These are phyloP conservation scores for Telopea speciosissima DNA, from an alignment of 177 flowering plant species.

Conservation along the genomic window DNA sequence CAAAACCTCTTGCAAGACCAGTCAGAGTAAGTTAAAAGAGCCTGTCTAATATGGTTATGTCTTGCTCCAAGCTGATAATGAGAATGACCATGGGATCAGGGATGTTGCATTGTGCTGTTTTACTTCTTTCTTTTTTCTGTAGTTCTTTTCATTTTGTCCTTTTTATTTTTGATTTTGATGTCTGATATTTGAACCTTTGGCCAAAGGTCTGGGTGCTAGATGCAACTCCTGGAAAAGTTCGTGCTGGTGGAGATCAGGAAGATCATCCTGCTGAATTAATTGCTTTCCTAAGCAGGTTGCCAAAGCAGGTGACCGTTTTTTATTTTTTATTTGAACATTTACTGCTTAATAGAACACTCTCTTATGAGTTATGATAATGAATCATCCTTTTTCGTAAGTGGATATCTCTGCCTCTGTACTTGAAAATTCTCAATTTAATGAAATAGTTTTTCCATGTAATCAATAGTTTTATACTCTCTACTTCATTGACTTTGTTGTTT, in stretches of 20 bases:
- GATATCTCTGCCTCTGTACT: background rate
- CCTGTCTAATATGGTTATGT: background rate
- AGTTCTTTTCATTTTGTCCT: constrained; percentile 5
- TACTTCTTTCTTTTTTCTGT: background rate
- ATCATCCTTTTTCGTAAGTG: background rate
- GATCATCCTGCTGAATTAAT: constrained; percentile 93
- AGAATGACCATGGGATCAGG: background rate
- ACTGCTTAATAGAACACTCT: too few relatives aligned
- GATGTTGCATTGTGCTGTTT: background rate
- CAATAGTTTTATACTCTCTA: too few relatives aligned
- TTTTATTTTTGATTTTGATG: background rate
- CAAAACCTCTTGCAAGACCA: constrained; percentile 95
- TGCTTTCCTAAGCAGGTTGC: constrained; percentile 55
- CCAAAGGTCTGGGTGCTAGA: constrained; percentile 90
- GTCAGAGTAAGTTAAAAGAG: constrained; percentile 58
- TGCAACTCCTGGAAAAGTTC: constrained; percentile 92
- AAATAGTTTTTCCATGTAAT: too few relatives aligned
- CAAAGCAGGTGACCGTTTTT: constrained; percentile 54
- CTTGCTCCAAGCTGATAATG: background rate
- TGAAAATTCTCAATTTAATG: too few relatives aligned
- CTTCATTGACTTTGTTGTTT: too few relatives aligned
- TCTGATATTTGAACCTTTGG: background rate
- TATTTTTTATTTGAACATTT: background rate
- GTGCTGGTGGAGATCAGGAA: constrained; percentile 87
- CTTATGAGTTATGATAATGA: background rate